A percentile compares a stretch with the other conserved stretches of the same genome.
Conservation (phyloP, 2,329 filamentous ascomycete genomes). For the Fusarium sp. region DNA sequence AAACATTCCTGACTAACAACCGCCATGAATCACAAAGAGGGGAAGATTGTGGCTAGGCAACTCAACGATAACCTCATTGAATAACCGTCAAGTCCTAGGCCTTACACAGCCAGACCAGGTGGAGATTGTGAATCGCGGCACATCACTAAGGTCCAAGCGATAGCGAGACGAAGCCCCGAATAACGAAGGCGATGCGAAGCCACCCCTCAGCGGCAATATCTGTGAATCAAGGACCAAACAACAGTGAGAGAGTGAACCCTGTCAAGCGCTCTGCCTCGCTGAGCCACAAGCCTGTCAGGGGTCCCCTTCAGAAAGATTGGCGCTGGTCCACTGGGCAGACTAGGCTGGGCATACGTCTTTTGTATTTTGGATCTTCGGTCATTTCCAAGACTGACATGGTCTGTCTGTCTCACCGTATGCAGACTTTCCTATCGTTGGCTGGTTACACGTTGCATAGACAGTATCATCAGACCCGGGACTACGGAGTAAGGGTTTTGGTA, state of each 20-base stretch:
- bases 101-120: constrained; percentile 13
- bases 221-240: constrained; percentile 25
- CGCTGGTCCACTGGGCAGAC: constrained; percentile 36
- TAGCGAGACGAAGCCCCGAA: constrained; percentile 29
- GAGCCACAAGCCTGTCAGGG: constrained; percentile 32
- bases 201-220: constrained; percentile 31
- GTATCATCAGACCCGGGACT: constrained; percentile 23
- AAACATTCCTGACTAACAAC: background rate
- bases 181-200: constrained; percentile 14
- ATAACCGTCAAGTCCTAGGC: background rate
- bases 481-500: background rate
- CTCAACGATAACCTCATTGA: constrained; percentile 9
- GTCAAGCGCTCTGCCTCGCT: constrained; percentile 33
- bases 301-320: background rate
- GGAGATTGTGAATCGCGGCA: constrained; percentile 7
- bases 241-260: constrained; percentile 7
- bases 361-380: constrained; percentile 8
- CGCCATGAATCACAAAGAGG: background rate
- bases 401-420: constrained; percentile 26
- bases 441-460: constrained; percentile 26
- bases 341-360: background rate
- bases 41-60: constrained; percentile 15
- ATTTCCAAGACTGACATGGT: constrained; percentile 17
- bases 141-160: background rate
- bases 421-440: background rate